phyloP scores from a whole-genome alignment of 2,329 filamentous ascomycete species.

The Chaetomiaceae sp. region DNA sequence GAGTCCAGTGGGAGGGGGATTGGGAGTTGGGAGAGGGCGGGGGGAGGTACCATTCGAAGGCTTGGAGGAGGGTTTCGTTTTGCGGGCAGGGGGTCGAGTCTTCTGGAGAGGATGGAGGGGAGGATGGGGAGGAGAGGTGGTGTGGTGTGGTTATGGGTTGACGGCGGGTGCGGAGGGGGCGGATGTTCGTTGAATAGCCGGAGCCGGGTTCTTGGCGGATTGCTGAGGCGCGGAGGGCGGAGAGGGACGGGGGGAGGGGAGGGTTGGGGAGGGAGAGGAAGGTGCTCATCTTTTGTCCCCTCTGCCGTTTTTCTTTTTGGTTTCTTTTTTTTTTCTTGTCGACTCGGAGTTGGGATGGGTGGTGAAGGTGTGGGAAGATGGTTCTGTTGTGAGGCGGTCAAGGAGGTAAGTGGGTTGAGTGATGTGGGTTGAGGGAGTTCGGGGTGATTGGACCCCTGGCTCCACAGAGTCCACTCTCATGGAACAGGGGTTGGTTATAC shows the following conservation, averaged over 20 bases:
- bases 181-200: conserved; percentile 20
- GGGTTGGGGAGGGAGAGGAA: conserved; percentile 20
- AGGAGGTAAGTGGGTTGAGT: too few species aligned
- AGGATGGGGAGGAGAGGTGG: conserved; percentile 15
- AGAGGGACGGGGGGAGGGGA: conserved; percentile 8
- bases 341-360: not conserved
- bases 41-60: conserved; percentile 68
- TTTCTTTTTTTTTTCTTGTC: too few species aligned
- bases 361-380: not conserved
- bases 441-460: too few species aligned
- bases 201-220: conserved; percentile 13
- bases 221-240: conserved; percentile 7
- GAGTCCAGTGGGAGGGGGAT: conserved; percentile 53
- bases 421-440: too few species aligned
- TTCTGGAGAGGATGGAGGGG: not conserved
- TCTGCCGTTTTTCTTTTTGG: too few species aligned
- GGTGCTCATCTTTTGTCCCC: conserved; percentile 9
- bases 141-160: not conserved
- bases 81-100: conserved; percentile 20
- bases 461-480: too few species aligned
- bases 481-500: too few species aligned
- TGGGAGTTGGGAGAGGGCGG: conserved; percentile 33
- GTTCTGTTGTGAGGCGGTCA: not conserved
- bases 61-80: conserved; percentile 57
- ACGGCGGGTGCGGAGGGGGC: conserved; percentile 17